phyloP scores from a whole-genome alignment of 2,329 filamentous ascomycete species.

The Fusarium circinatum region DNA sequence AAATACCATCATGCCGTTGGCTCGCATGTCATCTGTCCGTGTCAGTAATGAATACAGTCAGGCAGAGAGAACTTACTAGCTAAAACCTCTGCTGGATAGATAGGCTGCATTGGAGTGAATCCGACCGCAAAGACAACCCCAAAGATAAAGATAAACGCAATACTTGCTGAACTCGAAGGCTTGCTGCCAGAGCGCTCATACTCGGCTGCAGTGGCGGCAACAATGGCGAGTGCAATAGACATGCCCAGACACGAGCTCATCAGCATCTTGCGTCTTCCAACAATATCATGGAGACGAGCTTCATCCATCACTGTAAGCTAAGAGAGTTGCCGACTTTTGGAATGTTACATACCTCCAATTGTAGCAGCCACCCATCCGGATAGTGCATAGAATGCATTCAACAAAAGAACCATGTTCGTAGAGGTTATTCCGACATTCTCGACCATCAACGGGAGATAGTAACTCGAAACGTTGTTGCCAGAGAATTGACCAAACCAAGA shows the following conservation, averaged over 20 bases:
- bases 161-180: neutral
- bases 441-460: neutral
- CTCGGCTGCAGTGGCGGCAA: neutral
- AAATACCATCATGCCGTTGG: neutral
- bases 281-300: neutral
- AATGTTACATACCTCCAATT: neutral
- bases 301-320: rapidly evolving
- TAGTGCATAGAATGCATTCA: neutral
- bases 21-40: neutral
- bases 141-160: neutral
- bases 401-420: neutral
- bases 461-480: neutral
- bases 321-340: rapidly evolving
- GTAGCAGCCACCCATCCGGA: neutral
- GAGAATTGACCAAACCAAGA: neutral
- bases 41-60: rapidly evolving
- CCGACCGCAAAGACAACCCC: neutral
- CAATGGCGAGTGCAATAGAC: neutral
- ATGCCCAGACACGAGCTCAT: neutral
- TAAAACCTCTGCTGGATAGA: neutral
- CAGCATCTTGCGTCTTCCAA: neutral
- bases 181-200: neutral
- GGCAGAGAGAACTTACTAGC: neutral
- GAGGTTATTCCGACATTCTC: neutral
- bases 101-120: neutral